Percentiles rank a stretch among this genome's conserved stretches.
phyloP scores from a whole-genome alignment of 495 filamentous ascomycete genomes.

The Bathelium albidoporum region DNA sequence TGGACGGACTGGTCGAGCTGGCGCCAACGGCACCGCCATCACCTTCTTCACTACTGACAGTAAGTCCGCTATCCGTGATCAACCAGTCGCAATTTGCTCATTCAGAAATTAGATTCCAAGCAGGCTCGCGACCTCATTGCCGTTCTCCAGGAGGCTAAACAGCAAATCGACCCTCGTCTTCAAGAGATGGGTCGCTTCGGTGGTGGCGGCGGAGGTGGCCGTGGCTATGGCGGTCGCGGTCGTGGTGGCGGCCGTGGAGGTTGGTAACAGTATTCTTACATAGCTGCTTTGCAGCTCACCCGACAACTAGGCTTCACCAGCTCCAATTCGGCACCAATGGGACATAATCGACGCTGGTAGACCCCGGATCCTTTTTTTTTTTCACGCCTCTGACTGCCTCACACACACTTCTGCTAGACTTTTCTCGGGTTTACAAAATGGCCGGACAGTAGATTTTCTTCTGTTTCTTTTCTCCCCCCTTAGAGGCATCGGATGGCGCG shows the following conservation, averaged over 20 bases:
- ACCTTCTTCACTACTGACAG: conserved; percentile 77
- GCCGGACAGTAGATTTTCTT: neutral
- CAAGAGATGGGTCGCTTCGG: conserved; percentile 91
- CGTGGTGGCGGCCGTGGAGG: conserved; percentile 48
- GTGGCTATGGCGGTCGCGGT: conserved; percentile 46
- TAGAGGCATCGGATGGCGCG: neutral
- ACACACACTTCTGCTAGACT: neutral
- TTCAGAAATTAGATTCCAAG: conserved; percentile 63
- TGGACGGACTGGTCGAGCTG: conserved; percentile 39
- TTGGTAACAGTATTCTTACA: conserved; percentile 6
- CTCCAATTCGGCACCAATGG: conserved; percentile 28
- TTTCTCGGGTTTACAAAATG: neutral
- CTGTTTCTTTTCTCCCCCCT: neutral
- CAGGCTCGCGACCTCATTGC: conserved; percentile 89
- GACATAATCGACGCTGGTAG: conserved; percentile 32
- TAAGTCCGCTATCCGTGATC: conserved; percentile 41
- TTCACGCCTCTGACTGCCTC: neutral
- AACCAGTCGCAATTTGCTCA: neutral
- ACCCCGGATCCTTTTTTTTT: neutral
- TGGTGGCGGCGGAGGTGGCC: conserved; percentile 55
- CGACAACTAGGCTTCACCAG: conserved; percentile 22
- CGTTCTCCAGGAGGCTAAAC: conserved; percentile 92
- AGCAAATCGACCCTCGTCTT: conserved; percentile 93
- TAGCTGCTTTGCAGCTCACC: neutral
- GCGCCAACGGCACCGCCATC: conserved; percentile 38